These are phyloP conservation scores for Candida coquimbonensis DNA, from an alignment of 805 yeast genomes.

Conservation along the genomic window DNA sequence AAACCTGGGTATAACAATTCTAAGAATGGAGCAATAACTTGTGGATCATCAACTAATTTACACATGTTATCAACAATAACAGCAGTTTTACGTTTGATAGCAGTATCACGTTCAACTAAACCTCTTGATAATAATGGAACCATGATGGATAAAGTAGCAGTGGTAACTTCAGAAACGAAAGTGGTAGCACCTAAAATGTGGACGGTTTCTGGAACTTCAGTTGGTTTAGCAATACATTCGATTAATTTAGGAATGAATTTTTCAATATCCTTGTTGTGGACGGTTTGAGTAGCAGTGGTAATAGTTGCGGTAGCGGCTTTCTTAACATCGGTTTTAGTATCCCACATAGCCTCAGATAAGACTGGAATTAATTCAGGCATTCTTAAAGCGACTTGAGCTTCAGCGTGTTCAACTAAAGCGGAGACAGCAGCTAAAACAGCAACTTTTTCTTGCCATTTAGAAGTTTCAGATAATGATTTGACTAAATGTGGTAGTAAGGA, in stretches of 20 bases:
- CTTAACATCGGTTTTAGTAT: constrained; percentile 98
- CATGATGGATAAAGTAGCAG: constrained; percentile 99
- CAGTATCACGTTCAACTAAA: constrained; percentile 98
- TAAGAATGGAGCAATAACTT: constrained; percentile 99
- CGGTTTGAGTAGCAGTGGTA: constrained; percentile 94
- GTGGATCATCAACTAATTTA: constrained; percentile 99
- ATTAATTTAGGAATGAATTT: constrained; percentile 98
- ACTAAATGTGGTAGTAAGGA: constrained; percentile 77
- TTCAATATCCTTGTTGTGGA: constrained; percentile 99
- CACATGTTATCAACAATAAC: constrained; percentile 99
- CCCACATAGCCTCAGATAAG: constrained; percentile 99
- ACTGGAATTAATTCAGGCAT: constrained; percentile 99
- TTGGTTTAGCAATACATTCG: constrained; percentile 94
- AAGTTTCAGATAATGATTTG: constrained; percentile 56
- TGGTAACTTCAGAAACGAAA: constrained; percentile 98
- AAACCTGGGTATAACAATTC: constrained; percentile 91
- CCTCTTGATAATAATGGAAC: constrained; percentile 98
- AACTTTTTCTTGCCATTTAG: constrained; percentile 98
- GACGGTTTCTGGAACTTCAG: constrained; percentile 97
- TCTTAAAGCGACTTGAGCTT: constrained; percentile 93
- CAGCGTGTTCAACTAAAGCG: constrained; percentile 87
- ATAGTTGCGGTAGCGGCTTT: constrained; percentile 92
- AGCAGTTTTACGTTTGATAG: constrained; percentile 99
- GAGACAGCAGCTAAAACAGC: constrained; percentile 82
- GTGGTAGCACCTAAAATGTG: constrained; percentile 99